phyloP scores from a whole-genome alignment of 2,329 filamentous ascomycete genomes.

The Beauveria brongniartii region DNA sequence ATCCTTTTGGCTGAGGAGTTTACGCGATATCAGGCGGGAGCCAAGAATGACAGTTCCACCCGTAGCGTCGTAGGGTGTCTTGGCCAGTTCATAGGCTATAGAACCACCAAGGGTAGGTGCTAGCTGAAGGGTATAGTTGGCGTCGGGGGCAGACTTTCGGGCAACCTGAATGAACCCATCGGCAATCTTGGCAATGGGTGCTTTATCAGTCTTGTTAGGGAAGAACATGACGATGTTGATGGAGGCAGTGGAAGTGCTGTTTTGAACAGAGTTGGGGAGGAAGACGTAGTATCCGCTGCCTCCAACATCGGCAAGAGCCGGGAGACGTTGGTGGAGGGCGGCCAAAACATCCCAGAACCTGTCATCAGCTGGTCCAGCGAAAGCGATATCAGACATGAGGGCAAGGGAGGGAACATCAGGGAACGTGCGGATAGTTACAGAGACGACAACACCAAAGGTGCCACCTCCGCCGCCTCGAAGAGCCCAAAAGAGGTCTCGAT shows the following conservation, averaged over 20 bases:
- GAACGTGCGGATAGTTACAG: slow-evolving; percentile 34
- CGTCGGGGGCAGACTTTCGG: not conserved
- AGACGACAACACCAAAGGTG: slow-evolving; percentile 35
- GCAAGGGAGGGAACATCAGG: slow-evolving; percentile 26
- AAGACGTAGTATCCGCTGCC: slow-evolving; percentile 30
- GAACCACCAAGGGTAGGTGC: not conserved
- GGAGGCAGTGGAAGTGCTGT: slow-evolving; percentile 6
- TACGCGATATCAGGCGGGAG: slow-evolving; percentile 17
- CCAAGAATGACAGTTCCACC: slow-evolving; percentile 16
- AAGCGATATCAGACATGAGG: slow-evolving; percentile 20
- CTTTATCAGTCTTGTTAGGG: slow-evolving; percentile 10
- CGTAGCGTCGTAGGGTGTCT: slow-evolving; percentile 14
- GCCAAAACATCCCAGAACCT: slow-evolving; percentile 24
- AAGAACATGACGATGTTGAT: slow-evolving; percentile 10
- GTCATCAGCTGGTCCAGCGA: slow-evolving; percentile 20
- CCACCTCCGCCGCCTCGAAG: slow-evolving; percentile 37
- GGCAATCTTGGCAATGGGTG: not conserved
- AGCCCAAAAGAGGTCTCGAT: slow-evolving; percentile 37
- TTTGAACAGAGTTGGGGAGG: slow-evolving; percentile 13
- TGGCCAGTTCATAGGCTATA: slow-evolving; percentile 6
- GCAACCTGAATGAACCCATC: slow-evolving; percentile 4
- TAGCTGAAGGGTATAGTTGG: not conserved
- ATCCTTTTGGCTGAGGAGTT: slow-evolving; percentile 21
- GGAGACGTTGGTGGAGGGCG: slow-evolving; percentile 24
- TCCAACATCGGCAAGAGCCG: slow-evolving; percentile 27